Conservation (phyloP, 1,284 basidiomycete genomes). For the Peniophora sp. region DNA sequence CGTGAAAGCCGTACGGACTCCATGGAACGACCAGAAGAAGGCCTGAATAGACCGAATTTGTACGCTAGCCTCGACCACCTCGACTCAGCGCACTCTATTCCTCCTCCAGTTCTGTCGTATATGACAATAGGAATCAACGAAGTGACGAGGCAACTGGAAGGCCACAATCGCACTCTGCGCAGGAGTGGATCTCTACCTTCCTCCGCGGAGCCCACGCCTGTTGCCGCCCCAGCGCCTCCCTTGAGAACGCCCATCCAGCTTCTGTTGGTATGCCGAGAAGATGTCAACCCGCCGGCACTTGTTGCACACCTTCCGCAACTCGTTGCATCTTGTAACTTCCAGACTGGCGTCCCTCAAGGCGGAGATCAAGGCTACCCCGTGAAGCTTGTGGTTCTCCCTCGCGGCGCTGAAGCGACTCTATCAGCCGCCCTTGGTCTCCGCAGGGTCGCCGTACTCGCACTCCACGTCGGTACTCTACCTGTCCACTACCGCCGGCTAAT, state of each 20-base stretch:
- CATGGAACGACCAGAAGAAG: too few species aligned
- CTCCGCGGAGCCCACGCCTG: neutral
- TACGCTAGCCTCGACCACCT: too few species aligned
- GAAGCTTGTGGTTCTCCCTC: constrained; percentile 34
- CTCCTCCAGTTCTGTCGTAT: constrained; percentile 40
- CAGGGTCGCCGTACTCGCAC: constrained; percentile 60
- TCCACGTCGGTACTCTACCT: constrained; percentile 36
- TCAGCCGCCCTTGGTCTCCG: constrained; percentile 61
- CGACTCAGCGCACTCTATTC: neutral
- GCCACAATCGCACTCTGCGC: constrained; percentile 36
- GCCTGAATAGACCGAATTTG: too few species aligned
- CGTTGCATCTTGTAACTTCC: constrained; percentile 64
- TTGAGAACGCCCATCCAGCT: constrained; percentile 23
- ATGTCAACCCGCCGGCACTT: constrained; percentile 65
- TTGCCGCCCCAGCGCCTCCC: neutral
- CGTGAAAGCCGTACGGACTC: neutral
- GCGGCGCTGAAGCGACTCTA: constrained; percentile 59
- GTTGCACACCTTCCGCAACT: constrained; percentile 68
- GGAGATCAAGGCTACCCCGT: constrained; percentile 50
- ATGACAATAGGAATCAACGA: constrained; percentile 71
- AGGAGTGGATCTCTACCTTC: constrained; percentile 3
- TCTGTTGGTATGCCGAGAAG: constrained; percentile 64
- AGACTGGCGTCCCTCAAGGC: constrained; percentile 6
- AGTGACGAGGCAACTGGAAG: constrained; percentile 71
- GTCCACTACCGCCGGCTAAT: neutral